Conservation (phyloP, 108 stramenopile species). For the Cylindrotheca closterium region DNA sequence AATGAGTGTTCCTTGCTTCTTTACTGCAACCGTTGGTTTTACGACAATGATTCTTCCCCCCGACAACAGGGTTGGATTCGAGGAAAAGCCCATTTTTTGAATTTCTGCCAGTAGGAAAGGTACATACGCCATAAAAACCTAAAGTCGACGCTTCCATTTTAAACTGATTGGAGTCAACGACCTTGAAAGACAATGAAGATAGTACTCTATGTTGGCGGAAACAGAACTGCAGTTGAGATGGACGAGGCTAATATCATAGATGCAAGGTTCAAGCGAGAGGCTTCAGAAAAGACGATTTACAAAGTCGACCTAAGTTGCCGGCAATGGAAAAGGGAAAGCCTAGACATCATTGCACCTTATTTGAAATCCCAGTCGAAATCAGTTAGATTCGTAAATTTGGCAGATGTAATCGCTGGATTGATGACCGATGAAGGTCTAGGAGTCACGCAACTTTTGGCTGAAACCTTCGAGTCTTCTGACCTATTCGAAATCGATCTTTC, state of each 20-base stretch:
- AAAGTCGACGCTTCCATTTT: too few species aligned
- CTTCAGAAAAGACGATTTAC: neutral
- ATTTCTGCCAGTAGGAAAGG: too few species aligned
- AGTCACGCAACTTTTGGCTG: conserved; percentile 15
- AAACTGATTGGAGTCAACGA: neutral
- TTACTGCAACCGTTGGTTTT: too few species aligned
- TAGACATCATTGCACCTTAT: conserved; percentile 10
- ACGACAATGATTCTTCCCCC: too few species aligned
- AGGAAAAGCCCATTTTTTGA: too few species aligned
- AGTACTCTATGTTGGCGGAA: neutral
- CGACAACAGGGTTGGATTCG: too few species aligned
- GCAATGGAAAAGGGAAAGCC: conserved; percentile 1
- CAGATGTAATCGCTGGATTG: conserved; percentile 34
- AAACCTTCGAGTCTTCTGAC: conserved; percentile 16
- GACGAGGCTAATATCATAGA: neutral
- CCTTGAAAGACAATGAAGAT: neutral
- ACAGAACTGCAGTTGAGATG: neutral
- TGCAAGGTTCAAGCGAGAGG: neutral
- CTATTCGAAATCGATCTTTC: conserved; percentile 22
- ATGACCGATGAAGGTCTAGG: conserved; percentile 21
- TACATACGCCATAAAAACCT: too few species aligned
- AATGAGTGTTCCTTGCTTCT: too few species aligned
- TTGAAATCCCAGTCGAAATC: neutral
- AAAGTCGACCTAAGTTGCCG: conserved; percentile 11
- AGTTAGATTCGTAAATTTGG: conserved; percentile 11